Evolutionary conservation across 768 basidiomycete species (phyloP), one percentile per base, ranked within the genome.

Genomic region (Russula brevipes): DNA sequence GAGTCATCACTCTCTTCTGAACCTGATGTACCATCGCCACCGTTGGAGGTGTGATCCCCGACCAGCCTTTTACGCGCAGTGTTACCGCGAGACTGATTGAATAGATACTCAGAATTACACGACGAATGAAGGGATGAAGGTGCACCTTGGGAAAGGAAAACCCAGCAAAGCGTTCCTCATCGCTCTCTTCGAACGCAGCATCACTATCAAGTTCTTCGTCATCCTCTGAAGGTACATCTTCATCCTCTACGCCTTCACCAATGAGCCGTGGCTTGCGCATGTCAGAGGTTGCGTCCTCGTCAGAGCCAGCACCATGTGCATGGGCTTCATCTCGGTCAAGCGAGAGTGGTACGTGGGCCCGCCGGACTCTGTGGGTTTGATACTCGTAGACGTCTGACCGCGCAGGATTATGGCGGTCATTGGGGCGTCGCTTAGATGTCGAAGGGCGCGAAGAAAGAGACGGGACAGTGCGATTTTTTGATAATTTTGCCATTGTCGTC

Each of bases 141-240:
- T 66, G 64, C 76, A 69, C 73, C 60, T 70, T 72, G 6, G 82
- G 67, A 64, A 81, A 80, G 14, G 64, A 68, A 65, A 87, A 87
- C 3, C 84, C 86, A 10, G 84, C 85, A 74, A 86, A 92, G 3
- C 80, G 77, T n/a, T 94, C 91, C 61, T 86, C 86, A 39, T 91
- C 91, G 59, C 82, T 85, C 71, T 90, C 88, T 64, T 91, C 89
- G 63, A 91, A 90, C 1, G 90, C 92, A 65, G 80, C 86, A 69
- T 94, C 93, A 65, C 86, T 88, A 63, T 91, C 89, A 50, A 94
- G 82, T 64, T 94, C 91, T 70, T 94, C 91, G 70, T 94, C 92
- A 66, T 94, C 89, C 1, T 76, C 84, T 64, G 82, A 84, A 39
- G 79, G 66, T 3, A 74, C 62, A 51, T 70, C 66, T 12, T 70